Conservation (phyloP, 2,329 filamentous ascomycete species). For the Hypocreales sp. region DNA sequence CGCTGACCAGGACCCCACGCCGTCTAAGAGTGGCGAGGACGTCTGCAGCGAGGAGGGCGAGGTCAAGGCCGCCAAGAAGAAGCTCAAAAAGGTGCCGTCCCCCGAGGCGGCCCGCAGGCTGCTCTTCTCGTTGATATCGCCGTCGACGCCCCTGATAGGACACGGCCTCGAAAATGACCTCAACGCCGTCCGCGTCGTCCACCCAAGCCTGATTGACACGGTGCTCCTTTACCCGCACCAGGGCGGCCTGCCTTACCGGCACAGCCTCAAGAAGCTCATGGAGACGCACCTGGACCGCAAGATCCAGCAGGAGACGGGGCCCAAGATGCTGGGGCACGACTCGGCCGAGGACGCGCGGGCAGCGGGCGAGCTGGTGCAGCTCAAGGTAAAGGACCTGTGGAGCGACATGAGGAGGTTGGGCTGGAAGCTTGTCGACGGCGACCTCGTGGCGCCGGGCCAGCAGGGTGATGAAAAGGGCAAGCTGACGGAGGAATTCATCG, state of each 20-base stretch:
- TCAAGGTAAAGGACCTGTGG: constrained; percentile 58
- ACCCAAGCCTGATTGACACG: constrained; percentile 75
- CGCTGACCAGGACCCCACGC: constrained; percentile 7
- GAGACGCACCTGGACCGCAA: constrained; percentile 52
- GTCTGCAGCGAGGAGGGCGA: constrained; percentile 13
- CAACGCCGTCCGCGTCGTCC: constrained; percentile 70
- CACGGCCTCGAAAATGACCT: constrained; percentile 94
- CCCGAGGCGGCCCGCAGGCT: constrained; percentile 61
- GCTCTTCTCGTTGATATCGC: constrained; percentile 60
- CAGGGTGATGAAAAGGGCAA: constrained; percentile 7
- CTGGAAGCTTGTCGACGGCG: constrained; percentile 44
- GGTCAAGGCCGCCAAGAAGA: constrained; percentile 14
- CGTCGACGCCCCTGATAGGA: constrained; percentile 71
- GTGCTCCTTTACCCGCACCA: constrained; percentile 70
- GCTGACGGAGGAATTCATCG: constrained; percentile 23
- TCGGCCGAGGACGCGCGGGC: constrained; percentile 82
- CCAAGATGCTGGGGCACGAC: constrained; percentile 56
- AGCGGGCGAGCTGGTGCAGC: constrained; percentile 70
- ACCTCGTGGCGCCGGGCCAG: constrained; percentile 23
- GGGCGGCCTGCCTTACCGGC: constrained; percentile 59
- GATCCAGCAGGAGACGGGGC: constrained; percentile 56
- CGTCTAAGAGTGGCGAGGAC: constrained; percentile 11
- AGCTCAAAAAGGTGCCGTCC: constrained; percentile 59
- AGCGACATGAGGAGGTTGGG: constrained; percentile 47
- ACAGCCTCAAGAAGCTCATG: constrained; percentile 63